Evolutionary conservation across 306 rosid species (phyloP), one percentile per base, ranked within the genome.

Genomic region (Pterocarpus santalinus): DNA sequence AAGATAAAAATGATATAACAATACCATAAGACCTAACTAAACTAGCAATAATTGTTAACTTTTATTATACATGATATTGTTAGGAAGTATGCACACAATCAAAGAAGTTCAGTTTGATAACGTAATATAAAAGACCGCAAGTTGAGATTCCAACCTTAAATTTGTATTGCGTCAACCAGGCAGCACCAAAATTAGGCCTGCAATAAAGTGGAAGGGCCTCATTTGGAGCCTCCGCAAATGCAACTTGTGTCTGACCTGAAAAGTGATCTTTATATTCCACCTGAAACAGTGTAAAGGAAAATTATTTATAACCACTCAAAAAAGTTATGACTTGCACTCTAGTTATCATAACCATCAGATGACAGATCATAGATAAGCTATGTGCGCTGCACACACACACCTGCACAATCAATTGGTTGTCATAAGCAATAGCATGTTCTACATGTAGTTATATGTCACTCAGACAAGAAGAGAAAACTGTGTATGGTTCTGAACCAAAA

Each of bases 201-300:
- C 99, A 95, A 78, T 88, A 75, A 82, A 85, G 89, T 87, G 99
- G 99, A 90, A 95, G 99, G 81, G 99, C 97, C 86, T 93, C 99
- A 77, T 87, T 75, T 51, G 98, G 99, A 83, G 98, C 96, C 88
- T 95, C 99, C 5, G 99, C 99, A 69, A 79, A 85, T 8, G 98
- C 97, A 83, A 88, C 53, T 63, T 80, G 87, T 12, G 80, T 80
- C 84, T 85, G 90, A 67, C 99, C 99, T 9, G 97, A 93, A 77
- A 87, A 83, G 58, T 58, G 88, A 78, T 95, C 99, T 83, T 83
- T 86, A 80, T 91, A 93, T 80, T 95, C 98, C 72, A 95, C 98
- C 98, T 93, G 87, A 78, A 80, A 81, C 75, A 66, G 55, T 75
- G 38, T 69, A 70, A 69, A 61, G 65, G 34, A 68, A 79, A 75